A percentile compares a stretch with the other conserved stretches of the same genome.
phyloP scores from a whole-genome alignment of 2,329 filamentous ascomycete genomes.

The Venturia oleaginea region DNA sequence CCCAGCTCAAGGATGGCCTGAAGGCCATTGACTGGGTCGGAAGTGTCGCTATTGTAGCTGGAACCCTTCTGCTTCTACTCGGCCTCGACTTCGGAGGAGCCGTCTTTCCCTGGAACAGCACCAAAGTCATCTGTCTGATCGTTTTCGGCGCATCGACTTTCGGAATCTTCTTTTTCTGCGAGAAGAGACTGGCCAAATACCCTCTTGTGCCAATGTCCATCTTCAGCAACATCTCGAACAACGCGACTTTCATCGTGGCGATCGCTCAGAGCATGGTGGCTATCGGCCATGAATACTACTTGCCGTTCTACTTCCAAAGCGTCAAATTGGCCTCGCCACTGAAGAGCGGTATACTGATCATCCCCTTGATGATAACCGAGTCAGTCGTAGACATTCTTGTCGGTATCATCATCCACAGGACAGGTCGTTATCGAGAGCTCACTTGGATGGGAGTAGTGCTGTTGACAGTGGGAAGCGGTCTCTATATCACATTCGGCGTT shows the following conservation, averaged over 20 bases:
- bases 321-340: conserved; percentile 17
- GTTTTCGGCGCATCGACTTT: too few relatives aligned
- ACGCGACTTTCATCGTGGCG: conserved; percentile 33
- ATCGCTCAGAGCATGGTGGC: conserved; percentile 33
- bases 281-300: conserved; percentile 29
- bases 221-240: conserved; percentile 27
- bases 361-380: conserved; percentile 29
- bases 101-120: too few relatives aligned
- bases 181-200: too few relatives aligned
- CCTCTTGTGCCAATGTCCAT: too few relatives aligned
- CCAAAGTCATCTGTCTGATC: too few relatives aligned
- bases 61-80: too few relatives aligned
- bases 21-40: too few relatives aligned
- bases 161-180: too few relatives aligned
- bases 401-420: conserved; percentile 20
- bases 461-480: conserved; percentile 27
- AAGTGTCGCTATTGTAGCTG: too few relatives aligned
- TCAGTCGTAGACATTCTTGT: conserved; percentile 22
- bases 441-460: conserved; percentile 35
- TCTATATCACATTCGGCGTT: conserved; percentile 29
- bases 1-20: too few relatives aligned
- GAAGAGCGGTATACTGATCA: conserved; percentile 29
- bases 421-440: conserved; percentile 30
- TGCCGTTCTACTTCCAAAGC: conserved; percentile 27
- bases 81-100: too few relatives aligned